These are phyloP conservation scores for Echria macrotheca DNA, from an alignment of 495 filamentous ascomycete species.

Conservation along the genomic window DNA sequence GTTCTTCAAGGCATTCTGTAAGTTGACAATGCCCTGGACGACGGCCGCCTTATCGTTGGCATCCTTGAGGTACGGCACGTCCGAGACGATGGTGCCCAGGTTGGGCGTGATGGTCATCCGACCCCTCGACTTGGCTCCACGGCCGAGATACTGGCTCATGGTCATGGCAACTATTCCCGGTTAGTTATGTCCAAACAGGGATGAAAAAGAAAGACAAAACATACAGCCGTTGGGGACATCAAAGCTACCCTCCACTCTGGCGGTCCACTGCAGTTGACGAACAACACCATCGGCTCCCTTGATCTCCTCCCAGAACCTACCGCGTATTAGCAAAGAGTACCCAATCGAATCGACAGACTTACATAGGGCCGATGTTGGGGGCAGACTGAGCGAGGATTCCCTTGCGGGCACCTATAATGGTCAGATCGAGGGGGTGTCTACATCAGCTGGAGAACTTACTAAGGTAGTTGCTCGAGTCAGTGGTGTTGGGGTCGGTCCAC, in stretches of 20 bases:
- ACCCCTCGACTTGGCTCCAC: slow-evolving; percentile 55
- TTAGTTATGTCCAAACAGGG: background rate
- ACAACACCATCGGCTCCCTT: slow-evolving; percentile 57
- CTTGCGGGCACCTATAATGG: slow-evolving; percentile 40
- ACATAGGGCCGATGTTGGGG: slow-evolving; percentile 59
- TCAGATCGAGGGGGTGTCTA: slow-evolving; percentile 14
- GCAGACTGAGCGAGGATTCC: slow-evolving; percentile 67
- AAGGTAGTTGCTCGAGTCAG: slow-evolving; percentile 34
- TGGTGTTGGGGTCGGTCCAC: slow-evolving; percentile 38
- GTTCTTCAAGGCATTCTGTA: slow-evolving; percentile 49
- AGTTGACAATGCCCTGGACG: slow-evolving; percentile 52
- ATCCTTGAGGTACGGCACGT: slow-evolving; percentile 50
- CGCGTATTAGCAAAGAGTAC: too few relatives aligned
- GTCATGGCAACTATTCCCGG: slow-evolving; percentile 45
- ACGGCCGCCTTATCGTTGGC: slow-evolving; percentile 47
- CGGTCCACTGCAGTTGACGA: slow-evolving; percentile 61
- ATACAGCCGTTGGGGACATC: slow-evolving; percentile 36
- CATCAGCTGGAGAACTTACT: slow-evolving; percentile 10
- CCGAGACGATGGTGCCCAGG: slow-evolving; percentile 50
- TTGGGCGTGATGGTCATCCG: slow-evolving; percentile 55
- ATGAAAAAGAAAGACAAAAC: slow-evolving; percentile 4
- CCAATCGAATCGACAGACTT: too few relatives aligned
- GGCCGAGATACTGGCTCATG: slow-evolving; percentile 61
- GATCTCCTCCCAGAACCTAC: slow-evolving; percentile 57
- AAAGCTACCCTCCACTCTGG: slow-evolving; percentile 52